Conservation (phyloP, 345 rosid species). For the Excoecaria cochinchinensis region DNA sequence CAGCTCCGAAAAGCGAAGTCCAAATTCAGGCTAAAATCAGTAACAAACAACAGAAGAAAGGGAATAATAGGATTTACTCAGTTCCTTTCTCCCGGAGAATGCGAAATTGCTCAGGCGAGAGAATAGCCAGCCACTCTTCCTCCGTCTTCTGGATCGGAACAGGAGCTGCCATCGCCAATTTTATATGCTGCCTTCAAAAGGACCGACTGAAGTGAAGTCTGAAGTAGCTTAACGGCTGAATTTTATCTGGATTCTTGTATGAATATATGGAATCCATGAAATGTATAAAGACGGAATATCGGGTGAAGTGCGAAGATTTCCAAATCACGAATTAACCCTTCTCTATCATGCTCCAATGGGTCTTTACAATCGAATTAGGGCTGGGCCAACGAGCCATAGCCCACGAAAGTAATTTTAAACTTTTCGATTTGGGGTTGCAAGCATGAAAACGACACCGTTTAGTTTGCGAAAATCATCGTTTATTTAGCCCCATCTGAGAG, state of each 20-base stretch:
- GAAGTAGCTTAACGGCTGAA: not conserved
- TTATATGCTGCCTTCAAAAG: too few species aligned
- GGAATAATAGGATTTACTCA: slow-evolving; percentile 4
- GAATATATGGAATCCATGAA: not conserved
- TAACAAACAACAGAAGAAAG: not conserved
- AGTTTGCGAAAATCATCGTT: not conserved
- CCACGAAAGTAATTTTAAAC: not conserved
- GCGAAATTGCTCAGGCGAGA: slow-evolving; percentile 29
- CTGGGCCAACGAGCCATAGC: not conserved
- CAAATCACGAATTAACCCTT: too few species aligned
- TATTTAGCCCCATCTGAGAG: too few species aligned
- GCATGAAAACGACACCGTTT: not conserved
- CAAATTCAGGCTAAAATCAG: not conserved
- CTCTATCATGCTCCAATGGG: too few species aligned
- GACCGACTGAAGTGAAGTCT: not conserved
- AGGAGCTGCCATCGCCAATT: not conserved
- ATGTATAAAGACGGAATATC: slow-evolving; percentile 14
- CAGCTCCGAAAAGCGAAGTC: not conserved
- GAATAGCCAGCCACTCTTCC: slow-evolving; percentile 29
- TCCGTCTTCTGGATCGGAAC: slow-evolving; percentile 24
- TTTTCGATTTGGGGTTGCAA: not conserved
- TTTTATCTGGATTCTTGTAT: too few species aligned
- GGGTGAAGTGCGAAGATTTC: not conserved
- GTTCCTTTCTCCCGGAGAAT: slow-evolving; percentile 31
- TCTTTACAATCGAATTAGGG: too few species aligned